Evolutionary conservation across 2,329 filamentous ascomycete species (phyloP), one percentile per base, ranked within the genome.

Genomic region (Fusarium subtropicale): DNA sequence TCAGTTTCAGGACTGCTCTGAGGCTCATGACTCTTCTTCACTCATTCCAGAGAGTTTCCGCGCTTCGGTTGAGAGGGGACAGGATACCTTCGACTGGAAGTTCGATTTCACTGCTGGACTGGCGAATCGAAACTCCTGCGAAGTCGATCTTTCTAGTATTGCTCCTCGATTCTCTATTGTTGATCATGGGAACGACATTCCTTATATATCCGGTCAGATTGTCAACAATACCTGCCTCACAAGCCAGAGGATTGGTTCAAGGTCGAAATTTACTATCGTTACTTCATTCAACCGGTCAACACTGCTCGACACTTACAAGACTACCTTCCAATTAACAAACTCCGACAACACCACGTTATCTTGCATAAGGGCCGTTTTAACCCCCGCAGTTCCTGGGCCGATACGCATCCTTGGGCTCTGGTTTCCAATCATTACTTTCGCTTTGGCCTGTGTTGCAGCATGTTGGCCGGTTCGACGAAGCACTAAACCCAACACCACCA

Each of bases 1-100:
- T 12, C 66, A 66, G 46, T 69, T 66, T 0, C 66, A 51, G n/a
- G 48, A 69, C 15, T 69, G 66, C 5, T 39, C 33, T 4, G 41
- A 66, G 3, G 20, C 11, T 2, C 7, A 16, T 1, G n/a, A 42
- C 4, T 18, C 55, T 11, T 22, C 18, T 13, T 47, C 46, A 28
- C 20, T 69, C 18, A 62, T 54, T 39, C 66, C 56, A 1, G 47
- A 62, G 38, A 68, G 66, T 15, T 61, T 69, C 36, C 42, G 20
- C 13, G 66, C 66, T 0, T 42, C 8, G 2, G 51, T 63, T 11
- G 22, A 52, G 24, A 15, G 24, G 3, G 33, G 24, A 20, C 16
- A 10, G n/a, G 16, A 45, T 24, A 30, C 34, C 2, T 50, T 62
- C 18, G 26, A 66, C 16, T 57, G 56, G 46, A 36, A 20, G 5